Percentiles rank a stretch among this genome's conserved stretches.
Evolutionary conservation across 257 asterid genomes (phyloP).

Genomic region (Craterostigma plantagineum): DNA sequence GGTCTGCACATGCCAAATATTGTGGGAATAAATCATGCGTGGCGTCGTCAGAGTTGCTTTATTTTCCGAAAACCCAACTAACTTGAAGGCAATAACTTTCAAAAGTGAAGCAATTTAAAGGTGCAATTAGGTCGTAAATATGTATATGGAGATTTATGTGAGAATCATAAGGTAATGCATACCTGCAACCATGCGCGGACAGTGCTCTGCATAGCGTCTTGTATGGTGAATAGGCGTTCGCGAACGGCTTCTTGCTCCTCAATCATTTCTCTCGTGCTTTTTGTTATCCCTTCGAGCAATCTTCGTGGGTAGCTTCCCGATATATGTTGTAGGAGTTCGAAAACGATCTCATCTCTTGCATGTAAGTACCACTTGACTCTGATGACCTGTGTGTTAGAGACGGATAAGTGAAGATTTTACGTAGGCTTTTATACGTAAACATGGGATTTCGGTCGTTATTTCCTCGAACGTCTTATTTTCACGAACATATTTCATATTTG

Average conservation of each 20-base stretch:
- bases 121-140: too few relatives aligned
- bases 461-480: too few relatives aligned
- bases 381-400: conserved; percentile 37
- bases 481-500: too few relatives aligned
- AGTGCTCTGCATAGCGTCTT: conserved; percentile 97
- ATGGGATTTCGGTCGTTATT: too few relatives aligned
- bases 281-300: conserved; percentile 57
- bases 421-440: background rate
- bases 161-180: background rate
- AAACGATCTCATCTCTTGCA: conserved; percentile 92
- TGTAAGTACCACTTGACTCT: conserved; percentile 96
- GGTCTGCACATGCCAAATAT: too few relatives aligned
- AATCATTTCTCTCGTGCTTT: conserved; percentile 84
- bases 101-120: too few relatives aligned
- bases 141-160: background rate
- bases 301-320: conserved; percentile 40
- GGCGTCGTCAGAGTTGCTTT: too few relatives aligned
- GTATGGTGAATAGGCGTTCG: conserved; percentile 87
- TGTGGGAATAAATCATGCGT: too few relatives aligned
- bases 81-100: too few relatives aligned
- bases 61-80: too few relatives aligned
- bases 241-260: conserved; percentile 99
- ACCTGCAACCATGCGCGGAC: conserved; percentile 97
- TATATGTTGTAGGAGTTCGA: conserved; percentile 85
- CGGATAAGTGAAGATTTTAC: background rate